Conservation (phyloP, 352 stramenopile genomes). For the Phytophthora vignae region DNA sequence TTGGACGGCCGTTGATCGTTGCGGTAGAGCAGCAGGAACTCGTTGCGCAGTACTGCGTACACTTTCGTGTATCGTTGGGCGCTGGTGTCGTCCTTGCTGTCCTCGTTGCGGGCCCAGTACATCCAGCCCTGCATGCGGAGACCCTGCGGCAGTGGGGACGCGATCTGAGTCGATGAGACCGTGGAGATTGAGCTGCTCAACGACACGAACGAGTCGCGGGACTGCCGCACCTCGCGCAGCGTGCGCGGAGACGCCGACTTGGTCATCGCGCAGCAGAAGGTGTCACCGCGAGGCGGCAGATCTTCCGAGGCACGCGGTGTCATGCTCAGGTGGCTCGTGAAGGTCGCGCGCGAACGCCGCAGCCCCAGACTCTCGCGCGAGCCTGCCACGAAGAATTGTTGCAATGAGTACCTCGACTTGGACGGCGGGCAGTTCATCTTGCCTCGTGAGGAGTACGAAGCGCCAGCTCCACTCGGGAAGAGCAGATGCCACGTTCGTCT, state of each 20-base stretch:
- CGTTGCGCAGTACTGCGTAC: slow-evolving; percentile 70
- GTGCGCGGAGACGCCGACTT: slow-evolving; percentile 8
- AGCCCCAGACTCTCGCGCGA: slow-evolving; percentile 28
- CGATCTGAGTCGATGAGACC: slow-evolving; percentile 26
- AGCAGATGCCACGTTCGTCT: slow-evolving; percentile 39
- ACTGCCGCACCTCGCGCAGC: slow-evolving; percentile 28
- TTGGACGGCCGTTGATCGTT: slow-evolving; percentile 55
- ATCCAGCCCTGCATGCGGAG: slow-evolving; percentile 70
- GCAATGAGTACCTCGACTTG: slow-evolving; percentile 43
- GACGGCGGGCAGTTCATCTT: slow-evolving; percentile 35
- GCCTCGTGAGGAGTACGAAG: slow-evolving; percentile 1
- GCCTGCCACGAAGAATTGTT: slow-evolving; percentile 39
- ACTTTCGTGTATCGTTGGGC: slow-evolving; percentile 74
- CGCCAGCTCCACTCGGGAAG: slow-evolving; percentile 22
- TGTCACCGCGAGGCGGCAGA: slow-evolving; percentile 14
- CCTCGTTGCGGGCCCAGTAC: slow-evolving; percentile 67
- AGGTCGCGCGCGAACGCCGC: slow-evolving; percentile 33
- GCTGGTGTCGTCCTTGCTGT: slow-evolving; percentile 27
- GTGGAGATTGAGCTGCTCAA: slow-evolving; percentile 36
- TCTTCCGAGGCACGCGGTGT: slow-evolving; percentile 17
- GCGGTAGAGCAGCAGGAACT: slow-evolving; percentile 72
- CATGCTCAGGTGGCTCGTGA: slow-evolving; percentile 9
- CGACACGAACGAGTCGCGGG: slow-evolving; percentile 33
- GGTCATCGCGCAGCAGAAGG: slow-evolving; percentile 26
- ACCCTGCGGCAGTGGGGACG: slow-evolving; percentile 45